Percentiles rank a stretch among this genome's conserved stretches.
Conservation (phyloP, 805 yeast genomes). For the Diddensiella transvaalensis region DNA sequence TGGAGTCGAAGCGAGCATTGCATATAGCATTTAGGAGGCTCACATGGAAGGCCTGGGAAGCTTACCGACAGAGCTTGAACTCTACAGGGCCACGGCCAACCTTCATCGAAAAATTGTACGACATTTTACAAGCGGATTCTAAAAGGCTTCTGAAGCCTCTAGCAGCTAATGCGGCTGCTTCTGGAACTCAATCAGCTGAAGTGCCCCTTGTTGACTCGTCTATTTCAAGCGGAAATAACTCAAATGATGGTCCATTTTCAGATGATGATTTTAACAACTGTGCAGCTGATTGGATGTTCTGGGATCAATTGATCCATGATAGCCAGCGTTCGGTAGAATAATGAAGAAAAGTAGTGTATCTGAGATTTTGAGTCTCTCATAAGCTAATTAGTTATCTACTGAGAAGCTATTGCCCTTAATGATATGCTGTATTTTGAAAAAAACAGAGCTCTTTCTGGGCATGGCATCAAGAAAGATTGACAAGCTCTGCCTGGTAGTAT, state of each 20-base stretch:
- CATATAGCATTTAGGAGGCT: not conserved
- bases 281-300: not conserved
- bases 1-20: not conserved
- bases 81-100: not conserved
- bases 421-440: too few relatives aligned
- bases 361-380: too few relatives aligned
- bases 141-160: not conserved
- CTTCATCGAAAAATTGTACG: not conserved
- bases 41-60: not conserved
- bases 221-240: not conserved
- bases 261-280: not conserved
- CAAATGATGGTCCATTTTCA: not conserved
- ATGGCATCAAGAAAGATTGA: not conserved
- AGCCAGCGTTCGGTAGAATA: not conserved
- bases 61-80: not conserved
- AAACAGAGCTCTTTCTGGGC: not conserved
- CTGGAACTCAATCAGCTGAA: not conserved
- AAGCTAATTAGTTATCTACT: too few relatives aligned
- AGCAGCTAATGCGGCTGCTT: not conserved
- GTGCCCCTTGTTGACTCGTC: too few relatives aligned
- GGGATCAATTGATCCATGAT: not conserved
- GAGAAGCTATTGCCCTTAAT: too few relatives aligned
- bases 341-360: too few relatives aligned
- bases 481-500: not conserved
- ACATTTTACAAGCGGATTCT: not conserved